Evolutionary conservation across 2,329 filamentous ascomycete species (phyloP), one percentile per base, ranked within the genome.

Genomic region (Xylaria sp.): DNA sequence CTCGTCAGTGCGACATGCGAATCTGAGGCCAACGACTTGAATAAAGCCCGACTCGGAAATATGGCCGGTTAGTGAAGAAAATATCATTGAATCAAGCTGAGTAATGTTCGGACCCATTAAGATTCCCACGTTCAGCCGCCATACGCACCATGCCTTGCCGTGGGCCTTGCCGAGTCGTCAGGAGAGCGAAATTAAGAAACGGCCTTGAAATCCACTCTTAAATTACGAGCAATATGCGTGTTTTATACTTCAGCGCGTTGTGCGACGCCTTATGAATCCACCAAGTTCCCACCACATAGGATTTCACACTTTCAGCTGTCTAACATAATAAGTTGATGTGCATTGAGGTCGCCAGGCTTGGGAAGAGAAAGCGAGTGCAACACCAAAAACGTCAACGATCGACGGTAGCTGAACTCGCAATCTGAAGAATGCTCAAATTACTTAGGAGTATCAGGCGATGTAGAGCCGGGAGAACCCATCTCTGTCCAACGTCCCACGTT

Each of bases 181-280:
- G 65, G 59, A 59, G 59, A 59, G 46, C 59, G 59, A 63, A 54
- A 48, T n/a, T n/a, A 48, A 17, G 38, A 48, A 51, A 61, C n/a
- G 13, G 28, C 13, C 38, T 31, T 36, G 33, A 9, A 33, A 33
- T 9, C 33, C 33, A 33, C 7, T 33, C 33, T 33, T 33, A 10
- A 33, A 33, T 33, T 5, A 6, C 33, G 28, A 36, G 49, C 31
- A 31, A 54, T 33, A 20, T 53, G 53, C 59, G 44, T 44, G 15
- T 10, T 33, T 38, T 28, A 42, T 49, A 44, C 13, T 26, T 15
- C 20, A 9, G 38, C n/a, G 54, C 17, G 20, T 33, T 26, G 17
- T 49, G 13, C 5, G 5, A 31, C 49, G 51, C 31, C 40, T 42
- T 23, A 20, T 9, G 33, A 51, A 17, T 26, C 58, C 23, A 46